Base-by-base conservation (phyloP, 306 rosid genomes). In the Cucumis cinereus region DNA sequence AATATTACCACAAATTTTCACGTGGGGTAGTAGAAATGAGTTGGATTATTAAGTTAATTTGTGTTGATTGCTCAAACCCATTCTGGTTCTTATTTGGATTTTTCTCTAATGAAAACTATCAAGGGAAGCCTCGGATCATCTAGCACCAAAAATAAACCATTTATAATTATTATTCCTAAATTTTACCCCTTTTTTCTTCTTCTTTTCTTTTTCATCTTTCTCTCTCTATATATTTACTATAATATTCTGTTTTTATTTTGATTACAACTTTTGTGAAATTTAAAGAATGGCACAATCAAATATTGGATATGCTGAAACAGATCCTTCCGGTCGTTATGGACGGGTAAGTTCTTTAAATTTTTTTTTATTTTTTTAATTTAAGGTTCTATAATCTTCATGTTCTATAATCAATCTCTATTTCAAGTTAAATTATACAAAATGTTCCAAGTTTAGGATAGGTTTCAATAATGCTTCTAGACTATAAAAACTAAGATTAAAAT, bases 251-350 rank as follows among this genome's bases (percentile, higher is more conserved):
- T 30, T 2, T 30, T 30, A 30, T 30, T 30, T 30, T 30, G 35
- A 30, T 30, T 30, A 2, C 3, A 35, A 62, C 24, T 16, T 12
- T 45, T 45, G 52, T 45, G 52, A 45, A 45, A 2, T 45, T 2
- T 30, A 30, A 30, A 30, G 7, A 49, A 81, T 75, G 79, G 71
- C 81, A 47, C 90, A 75, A 30, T 74, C 22, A 3, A 14, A 58
- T 3, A 30, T 71, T 64, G 88, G 78, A 45, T 93, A 88, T 79
- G 93, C 84, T 73, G 98, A 93, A 86, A 93, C 90, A 20, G 98
- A 93, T 45, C 96, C 98, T 30, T 84, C 98, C 36, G 88, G 90
- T 81, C 87, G 98, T 76, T 93, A 93, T 74, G 96, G 98, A 11
- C 90, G 97, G 22, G 98, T 91, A 87, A 85, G 91, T 82, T 36